Percentiles rank a stretch among this genome's conserved stretches.
Evolutionary conservation across 306 rosid genomes (phyloP).

Genomic region (Astragalus membranaceus): DNA sequence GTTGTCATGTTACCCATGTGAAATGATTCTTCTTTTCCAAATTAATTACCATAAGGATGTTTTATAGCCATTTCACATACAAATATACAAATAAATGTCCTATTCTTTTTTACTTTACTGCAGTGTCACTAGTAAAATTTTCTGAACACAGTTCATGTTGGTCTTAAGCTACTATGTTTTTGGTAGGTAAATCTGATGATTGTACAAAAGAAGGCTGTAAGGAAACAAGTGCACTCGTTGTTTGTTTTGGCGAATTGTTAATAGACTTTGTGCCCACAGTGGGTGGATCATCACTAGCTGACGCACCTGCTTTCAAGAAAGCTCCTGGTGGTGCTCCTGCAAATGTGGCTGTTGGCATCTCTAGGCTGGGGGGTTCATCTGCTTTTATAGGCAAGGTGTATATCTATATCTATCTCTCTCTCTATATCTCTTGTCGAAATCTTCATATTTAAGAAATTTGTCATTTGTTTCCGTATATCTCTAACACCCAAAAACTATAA

Average conservation of each 20-base stretch:
- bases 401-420: constrained; percentile 5
- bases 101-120: not conserved
- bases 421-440: not conserved
- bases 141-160: not conserved
- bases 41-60: too few relatives aligned
- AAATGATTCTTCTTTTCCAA: not conserved
- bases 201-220: constrained; percentile 5
- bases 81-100: not conserved
- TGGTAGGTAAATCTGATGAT: constrained; percentile 33
- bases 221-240: constrained; percentile 44
- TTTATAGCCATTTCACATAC: not conserved
- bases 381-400: constrained; percentile 90
- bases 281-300: constrained; percentile 79
- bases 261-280: constrained; percentile 86
- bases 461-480: not conserved
- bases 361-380: constrained; percentile 84
- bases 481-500: not conserved
- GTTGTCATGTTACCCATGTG: constrained; percentile 1
- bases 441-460: not conserved
- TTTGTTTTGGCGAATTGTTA: constrained; percentile 77
- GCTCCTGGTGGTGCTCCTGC: constrained; percentile 99
- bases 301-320: constrained; percentile 91
- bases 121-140: not conserved
- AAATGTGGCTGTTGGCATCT: constrained; percentile 87
- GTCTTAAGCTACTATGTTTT: constrained; percentile 15